A percentile compares a stretch with the other conserved stretches of the same genome.
phyloP scores from a whole-genome alignment of 805 yeast species.

The Dipodascus albidus region DNA sequence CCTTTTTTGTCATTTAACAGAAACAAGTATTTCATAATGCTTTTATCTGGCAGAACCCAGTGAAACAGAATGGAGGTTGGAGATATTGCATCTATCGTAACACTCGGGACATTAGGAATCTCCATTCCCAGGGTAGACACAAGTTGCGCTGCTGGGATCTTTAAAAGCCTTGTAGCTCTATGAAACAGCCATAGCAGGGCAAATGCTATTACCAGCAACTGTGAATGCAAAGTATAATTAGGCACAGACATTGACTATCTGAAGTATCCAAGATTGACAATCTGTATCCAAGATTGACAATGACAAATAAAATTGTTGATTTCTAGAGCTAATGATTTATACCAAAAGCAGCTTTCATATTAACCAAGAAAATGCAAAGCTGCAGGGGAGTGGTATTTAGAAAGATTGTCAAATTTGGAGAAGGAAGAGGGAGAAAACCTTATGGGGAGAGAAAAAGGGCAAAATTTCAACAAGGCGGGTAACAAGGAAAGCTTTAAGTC shows the following conservation, averaged over 20 bases:
- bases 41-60: slow-evolving; percentile 25
- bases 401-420: not conserved
- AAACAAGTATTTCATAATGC: slow-evolving; percentile 20
- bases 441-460: not conserved
- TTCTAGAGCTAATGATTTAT: no score
- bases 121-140: slow-evolving; percentile 26
- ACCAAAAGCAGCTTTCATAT: no score
- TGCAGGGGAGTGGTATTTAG: not conserved
- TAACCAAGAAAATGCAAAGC: no score
- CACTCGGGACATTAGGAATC: slow-evolving; percentile 24
- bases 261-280: not conserved
- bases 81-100: slow-evolving; percentile 22
- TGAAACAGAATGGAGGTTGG: slow-evolving; percentile 22
- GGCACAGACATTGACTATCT: not conserved
- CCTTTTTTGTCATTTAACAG: slow-evolving; percentile 25
- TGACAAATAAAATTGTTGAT: not conserved
- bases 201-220: slow-evolving; percentile 17
- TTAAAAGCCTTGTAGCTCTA: slow-evolving; percentile 24
- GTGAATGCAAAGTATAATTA: slow-evolving; percentile 9
- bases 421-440: not conserved
- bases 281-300: not conserved
- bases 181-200: slow-evolving; percentile 26
- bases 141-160: slow-evolving; percentile 24
- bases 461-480: not conserved
- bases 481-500: no score